Conservation (phyloP, 2,329 filamentous ascomycete species). For the Phoma sp. region DNA sequence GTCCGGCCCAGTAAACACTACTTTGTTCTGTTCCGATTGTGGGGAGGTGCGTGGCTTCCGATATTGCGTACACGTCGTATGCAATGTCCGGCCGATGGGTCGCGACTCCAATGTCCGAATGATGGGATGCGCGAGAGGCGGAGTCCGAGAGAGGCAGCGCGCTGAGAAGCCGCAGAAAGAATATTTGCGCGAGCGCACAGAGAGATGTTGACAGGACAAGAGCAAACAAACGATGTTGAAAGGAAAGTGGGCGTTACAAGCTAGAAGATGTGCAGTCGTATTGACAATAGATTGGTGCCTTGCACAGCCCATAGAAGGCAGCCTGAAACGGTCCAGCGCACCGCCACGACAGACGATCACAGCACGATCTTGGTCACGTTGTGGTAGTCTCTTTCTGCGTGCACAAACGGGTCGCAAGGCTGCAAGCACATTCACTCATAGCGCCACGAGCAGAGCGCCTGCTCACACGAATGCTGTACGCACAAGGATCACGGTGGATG, state of each 20-base stretch:
- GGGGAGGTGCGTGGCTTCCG: not conserved
- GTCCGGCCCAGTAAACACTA: slow-evolving; percentile 5
- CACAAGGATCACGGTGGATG: not conserved
- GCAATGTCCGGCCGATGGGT: slow-evolving; percentile 5
- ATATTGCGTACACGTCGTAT: not conserved
- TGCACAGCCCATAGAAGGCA: slow-evolving; percentile 14
- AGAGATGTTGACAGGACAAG: not conserved
- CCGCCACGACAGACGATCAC: slow-evolving; percentile 7
- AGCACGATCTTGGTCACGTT: not conserved
- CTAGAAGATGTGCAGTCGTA: not conserved
- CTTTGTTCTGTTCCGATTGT: slow-evolving; percentile 5
- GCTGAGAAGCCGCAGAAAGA: not conserved
- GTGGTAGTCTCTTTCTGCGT: not conserved
- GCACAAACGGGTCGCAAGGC: not conserved
- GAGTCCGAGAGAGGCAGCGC: not conserved
- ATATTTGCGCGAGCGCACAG: not conserved
- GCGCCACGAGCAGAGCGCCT: too few species aligned
- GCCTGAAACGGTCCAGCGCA: slow-evolving; percentile 16
- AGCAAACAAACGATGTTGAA: not conserved
- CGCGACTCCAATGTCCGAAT: slow-evolving; percentile 9
- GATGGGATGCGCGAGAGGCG: not conserved
- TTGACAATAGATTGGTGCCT: slow-evolving; percentile 15
- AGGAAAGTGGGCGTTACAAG: not conserved
- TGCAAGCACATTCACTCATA: not conserved
- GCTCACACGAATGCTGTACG: too few species aligned